Conservation (phyloP, 23 red algal genomes). For the Gracilaria domingensis region DNA sequence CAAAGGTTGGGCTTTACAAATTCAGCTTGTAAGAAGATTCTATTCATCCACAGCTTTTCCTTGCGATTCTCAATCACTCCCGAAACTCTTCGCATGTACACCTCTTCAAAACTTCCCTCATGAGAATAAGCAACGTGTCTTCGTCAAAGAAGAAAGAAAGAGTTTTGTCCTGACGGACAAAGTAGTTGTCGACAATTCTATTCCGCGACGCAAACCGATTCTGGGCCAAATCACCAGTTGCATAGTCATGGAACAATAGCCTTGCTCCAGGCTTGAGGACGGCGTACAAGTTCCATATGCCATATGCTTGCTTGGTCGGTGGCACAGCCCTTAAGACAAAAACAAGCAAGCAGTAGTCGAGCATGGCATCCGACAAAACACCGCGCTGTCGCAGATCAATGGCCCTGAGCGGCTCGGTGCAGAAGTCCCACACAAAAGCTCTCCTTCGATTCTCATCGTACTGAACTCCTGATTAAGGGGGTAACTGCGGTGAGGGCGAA, state of each 20-base stretch:
- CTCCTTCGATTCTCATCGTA: conserved; percentile 70
- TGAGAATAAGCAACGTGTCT: conserved; percentile 34
- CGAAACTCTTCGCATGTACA: conserved; percentile 49
- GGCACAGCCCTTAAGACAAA: conserved; percentile 83
- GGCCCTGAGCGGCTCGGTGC: background rate
- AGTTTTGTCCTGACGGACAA: conserved; percentile 82
- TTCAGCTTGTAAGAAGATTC: conserved; percentile 74
- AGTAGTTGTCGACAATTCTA: conserved; percentile 74
- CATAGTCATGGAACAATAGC: conserved; percentile 91
- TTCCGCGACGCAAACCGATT: conserved; percentile 52
- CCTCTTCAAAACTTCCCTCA: conserved; percentile 46
- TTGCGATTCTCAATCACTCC: conserved; percentile 73
- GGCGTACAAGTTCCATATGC: conserved; percentile 41
- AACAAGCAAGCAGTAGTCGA: conserved; percentile 44
- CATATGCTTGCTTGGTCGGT: conserved; percentile 44
- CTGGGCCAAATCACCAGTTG: conserved; percentile 82
- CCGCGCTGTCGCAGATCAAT: conserved; percentile 12
- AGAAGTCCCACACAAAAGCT: conserved; percentile 81
- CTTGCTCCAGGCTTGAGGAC: conserved; percentile 72
- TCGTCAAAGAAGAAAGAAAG: conserved; percentile 82
- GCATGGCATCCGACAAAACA: background rate
- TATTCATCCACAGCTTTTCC: conserved; percentile 69
- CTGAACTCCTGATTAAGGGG: conserved; percentile 35
- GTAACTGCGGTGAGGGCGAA: conserved; percentile 75
- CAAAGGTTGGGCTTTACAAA: conserved; percentile 26